These are phyloP conservation scores for Colletotrichum sp. DNA, from an alignment of 2,329 filamentous ascomycete species.

Conservation along the genomic window DNA sequence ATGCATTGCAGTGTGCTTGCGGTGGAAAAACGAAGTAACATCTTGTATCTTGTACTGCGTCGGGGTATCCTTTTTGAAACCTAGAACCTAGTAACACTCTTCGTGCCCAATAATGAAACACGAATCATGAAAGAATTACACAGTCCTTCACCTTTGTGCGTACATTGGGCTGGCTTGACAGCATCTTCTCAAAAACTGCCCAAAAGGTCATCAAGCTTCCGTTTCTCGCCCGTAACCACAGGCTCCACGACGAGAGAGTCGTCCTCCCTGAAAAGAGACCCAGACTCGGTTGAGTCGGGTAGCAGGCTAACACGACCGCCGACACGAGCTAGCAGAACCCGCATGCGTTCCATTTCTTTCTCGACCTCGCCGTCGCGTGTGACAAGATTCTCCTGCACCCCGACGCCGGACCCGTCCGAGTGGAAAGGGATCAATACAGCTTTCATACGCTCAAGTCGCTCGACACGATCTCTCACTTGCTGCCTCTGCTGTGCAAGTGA, in stretches of 20 bases:
- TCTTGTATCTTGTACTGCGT: not conserved
- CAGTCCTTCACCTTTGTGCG: not conserved
- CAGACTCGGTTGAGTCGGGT: constrained; percentile 25
- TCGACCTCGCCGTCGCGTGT: constrained; percentile 70
- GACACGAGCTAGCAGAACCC: constrained; percentile 65
- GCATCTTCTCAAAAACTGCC: constrained; percentile 30
- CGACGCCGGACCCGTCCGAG: constrained; percentile 31
- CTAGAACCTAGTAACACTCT: constrained; percentile 8
- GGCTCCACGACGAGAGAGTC: constrained; percentile 33
- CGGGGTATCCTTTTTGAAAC: constrained; percentile 8
- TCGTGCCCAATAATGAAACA: not conserved
- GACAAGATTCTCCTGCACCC: constrained; percentile 70
- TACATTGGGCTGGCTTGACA: not conserved
- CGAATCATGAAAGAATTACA: not conserved
- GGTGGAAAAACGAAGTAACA: not conserved
- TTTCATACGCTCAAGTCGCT: constrained; percentile 53
- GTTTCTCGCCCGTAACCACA: constrained; percentile 42
- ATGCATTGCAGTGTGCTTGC: not conserved
- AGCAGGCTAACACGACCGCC: constrained; percentile 54
- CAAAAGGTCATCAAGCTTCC: constrained; percentile 47
- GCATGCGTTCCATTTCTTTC: constrained; percentile 69
- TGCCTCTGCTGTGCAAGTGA: constrained; percentile 52
- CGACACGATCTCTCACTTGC: constrained; percentile 45
- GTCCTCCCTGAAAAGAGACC: constrained; percentile 21
- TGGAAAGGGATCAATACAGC: constrained; percentile 55